Conservation (phyloP, 202 grass and related monocot species). For the Zoysia matrella region DNA sequence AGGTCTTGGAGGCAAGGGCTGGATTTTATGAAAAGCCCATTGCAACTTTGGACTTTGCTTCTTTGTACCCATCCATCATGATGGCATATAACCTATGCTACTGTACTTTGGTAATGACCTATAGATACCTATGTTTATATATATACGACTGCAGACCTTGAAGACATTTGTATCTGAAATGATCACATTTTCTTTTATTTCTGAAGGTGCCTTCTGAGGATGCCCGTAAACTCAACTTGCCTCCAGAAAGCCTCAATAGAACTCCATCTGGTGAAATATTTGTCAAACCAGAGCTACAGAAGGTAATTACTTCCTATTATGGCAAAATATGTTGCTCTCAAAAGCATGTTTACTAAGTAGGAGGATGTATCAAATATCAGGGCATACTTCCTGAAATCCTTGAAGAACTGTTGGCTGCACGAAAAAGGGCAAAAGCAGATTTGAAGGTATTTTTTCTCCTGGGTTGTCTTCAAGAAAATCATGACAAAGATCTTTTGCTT, state of each 20-base stretch:
- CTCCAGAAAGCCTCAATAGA: slow-evolving; percentile 82
- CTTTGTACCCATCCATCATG: slow-evolving; percentile 99
- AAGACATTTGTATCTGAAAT: slow-evolving; percentile 43
- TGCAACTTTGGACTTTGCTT: slow-evolving; percentile 99
- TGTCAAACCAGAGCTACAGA: slow-evolving; percentile 91
- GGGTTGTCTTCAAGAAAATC: slow-evolving; percentile 26
- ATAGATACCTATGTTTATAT: slow-evolving; percentile 21
- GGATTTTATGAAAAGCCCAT: slow-evolving; percentile 99
- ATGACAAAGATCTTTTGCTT: slow-evolving; percentile 11
- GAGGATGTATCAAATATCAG: slow-evolving; percentile 50
- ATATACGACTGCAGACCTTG: slow-evolving; percentile 10
- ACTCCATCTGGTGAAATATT: slow-evolving; percentile 97
- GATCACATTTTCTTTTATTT: slow-evolving; percentile 31
- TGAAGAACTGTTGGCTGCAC: slow-evolving; percentile 92
- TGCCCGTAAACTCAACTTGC: slow-evolving; percentile 75
- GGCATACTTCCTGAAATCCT: slow-evolving; percentile 99
- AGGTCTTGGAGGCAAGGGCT: slow-evolving; percentile 99
- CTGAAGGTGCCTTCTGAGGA: slow-evolving; percentile 93
- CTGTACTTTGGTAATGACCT: slow-evolving; percentile 89
- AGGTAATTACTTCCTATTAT: slow-evolving; percentile 61
- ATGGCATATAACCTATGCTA: slow-evolving; percentile 99
- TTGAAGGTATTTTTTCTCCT: slow-evolving; percentile 73
- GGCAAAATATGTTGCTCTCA: slow-evolving; percentile 30
- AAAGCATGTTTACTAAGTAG: slow-evolving; percentile 34
- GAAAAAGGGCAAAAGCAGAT: slow-evolving; percentile 99